Conservation (phyloP, 805 yeast genomes). For the Komagataella pseudopastoris region DNA sequence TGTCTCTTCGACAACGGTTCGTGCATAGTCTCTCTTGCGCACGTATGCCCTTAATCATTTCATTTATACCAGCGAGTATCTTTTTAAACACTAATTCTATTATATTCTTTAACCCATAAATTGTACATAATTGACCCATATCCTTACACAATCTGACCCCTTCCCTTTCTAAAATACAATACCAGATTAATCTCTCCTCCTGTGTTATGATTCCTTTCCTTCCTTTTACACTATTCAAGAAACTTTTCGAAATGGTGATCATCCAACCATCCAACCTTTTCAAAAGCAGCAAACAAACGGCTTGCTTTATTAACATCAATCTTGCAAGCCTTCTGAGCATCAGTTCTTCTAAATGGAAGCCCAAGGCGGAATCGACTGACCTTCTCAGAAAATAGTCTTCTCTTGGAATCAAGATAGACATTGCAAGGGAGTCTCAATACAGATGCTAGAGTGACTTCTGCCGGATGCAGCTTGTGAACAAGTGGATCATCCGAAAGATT, state of each 20-base stretch:
- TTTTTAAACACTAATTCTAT: neutral
- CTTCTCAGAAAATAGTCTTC: slow-evolving; percentile 81
- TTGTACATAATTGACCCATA: neutral
- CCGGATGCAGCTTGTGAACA: slow-evolving; percentile 68
- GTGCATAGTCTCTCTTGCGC: neutral
- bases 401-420: slow-evolving; percentile 66
- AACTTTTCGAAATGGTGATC: slow-evolving; percentile 52
- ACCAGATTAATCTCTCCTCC: neutral
- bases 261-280: slow-evolving; percentile 83
- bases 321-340: slow-evolving; percentile 94
- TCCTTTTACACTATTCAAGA: slow-evolving; percentile 9
- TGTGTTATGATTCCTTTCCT: neutral
- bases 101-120: neutral
- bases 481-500: slow-evolving; percentile 72
- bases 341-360: slow-evolving; percentile 86
- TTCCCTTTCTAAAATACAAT: neutral
- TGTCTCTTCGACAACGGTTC: neutral
- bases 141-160: neutral
- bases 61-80: neutral
- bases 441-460: slow-evolving; percentile 77
- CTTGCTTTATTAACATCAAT: slow-evolving; percentile 96
- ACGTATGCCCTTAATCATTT: neutral
- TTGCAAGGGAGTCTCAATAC: slow-evolving; percentile 81
- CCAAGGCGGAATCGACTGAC: slow-evolving; percentile 59
- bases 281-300: slow-evolving; percentile 79